Evolutionary conservation across 768 basidiomycete genomes (phyloP), one percentile per base, ranked within the genome.

Genomic region (Clitopilus hobsonii): DNA sequence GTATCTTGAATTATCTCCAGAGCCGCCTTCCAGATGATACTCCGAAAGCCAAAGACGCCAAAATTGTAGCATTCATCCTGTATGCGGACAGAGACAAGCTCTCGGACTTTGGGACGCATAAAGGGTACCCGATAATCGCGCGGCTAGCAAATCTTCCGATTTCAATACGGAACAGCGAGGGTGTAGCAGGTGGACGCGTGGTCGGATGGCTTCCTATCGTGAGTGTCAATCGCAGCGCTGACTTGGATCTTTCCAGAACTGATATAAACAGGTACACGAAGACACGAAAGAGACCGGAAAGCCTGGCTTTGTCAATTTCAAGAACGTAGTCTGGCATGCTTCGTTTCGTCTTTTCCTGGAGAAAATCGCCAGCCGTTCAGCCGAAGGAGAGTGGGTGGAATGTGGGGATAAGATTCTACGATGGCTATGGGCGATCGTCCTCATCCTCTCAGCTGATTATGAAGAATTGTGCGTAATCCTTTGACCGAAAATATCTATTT

Each of bases 41-140:
- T n/a, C n/a, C n/a, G n/a, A n/a, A 67, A 28, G 60, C 67, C 25
- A 13, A 56, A 5, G 60, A 50, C 54, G 65, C 58, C 32, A 67
- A 67, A 26, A 63, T 66, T 1, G 53, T 73, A 8, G 51, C 61
- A 6, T 63, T 67, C 20, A 69, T 75, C 38, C 20, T 75, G 0
- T 77, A 74, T 62, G 69, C 74, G 7, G 73, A 77, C 53, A 75
- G 75, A 41, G 64, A 69, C 10, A 67, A 69, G 18, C 54, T 76
- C 0, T 76, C 70, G 0, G 65, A 68, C 1, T 76, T 74, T 63
- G 69, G 71, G 0, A 68, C 62, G 1, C 60, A 48, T 23, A 74
- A 70, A 51, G 74, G 65, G 0, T 70, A 75, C 55, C 75, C 71
- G 1, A 64, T 75, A 1, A 56, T 75, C 38, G 70, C 64, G 0